Evolutionary conservation across 768 basidiomycete species (phyloP), one percentile per base, ranked within the genome.

Genomic region (Lactarius psammicola): DNA sequence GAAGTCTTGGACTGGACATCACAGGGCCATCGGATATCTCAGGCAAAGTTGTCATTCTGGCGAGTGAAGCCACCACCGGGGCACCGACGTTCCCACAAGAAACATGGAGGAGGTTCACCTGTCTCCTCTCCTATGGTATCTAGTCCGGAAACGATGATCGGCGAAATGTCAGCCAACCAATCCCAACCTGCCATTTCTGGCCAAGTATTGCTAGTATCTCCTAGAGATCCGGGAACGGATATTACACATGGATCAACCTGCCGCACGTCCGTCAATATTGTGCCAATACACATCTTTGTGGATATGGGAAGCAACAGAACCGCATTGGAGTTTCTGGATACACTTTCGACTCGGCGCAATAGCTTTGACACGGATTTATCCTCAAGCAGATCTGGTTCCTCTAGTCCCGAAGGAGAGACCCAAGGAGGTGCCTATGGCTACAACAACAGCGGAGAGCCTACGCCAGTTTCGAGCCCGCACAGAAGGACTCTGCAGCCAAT

Each of bases 221-320:
- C 63, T 17, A 58, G 42, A 15, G 61, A 55, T 20, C 42, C 63
- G 23, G 42, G 36, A 20, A 36, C 17, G 18, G 54, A 60, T 26
- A 34, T n/a, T 7, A 18, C 26, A 2, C 44, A 44, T 26, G 51
- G 57, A 62, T 31, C 69, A 59, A 33, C 60, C 34, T 44, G 60
- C 36, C 58, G 57, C 5, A 58, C 85, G 36, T 77, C 81, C 33
- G 71, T 85, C n/a, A 72, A 73, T n/a, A 57, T 84, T 9, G 78
- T 78, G 11, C 89, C 94, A 11, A 70, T 95, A 11, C 93, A 94
- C 71, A 49, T 90, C n/a, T 92, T 93, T 71, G 59, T 91, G 31
- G 92, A 95, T 73, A 76, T 92, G 55, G 81, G 76, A 38, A 73
- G 78, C 62, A 69, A 80, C 23, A 69, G 84, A 58, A 72, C 74